Evolutionary conservation across 1,284 basidiomycete genomes (phyloP).

Genomic region (Malassezia furfur): DNA sequence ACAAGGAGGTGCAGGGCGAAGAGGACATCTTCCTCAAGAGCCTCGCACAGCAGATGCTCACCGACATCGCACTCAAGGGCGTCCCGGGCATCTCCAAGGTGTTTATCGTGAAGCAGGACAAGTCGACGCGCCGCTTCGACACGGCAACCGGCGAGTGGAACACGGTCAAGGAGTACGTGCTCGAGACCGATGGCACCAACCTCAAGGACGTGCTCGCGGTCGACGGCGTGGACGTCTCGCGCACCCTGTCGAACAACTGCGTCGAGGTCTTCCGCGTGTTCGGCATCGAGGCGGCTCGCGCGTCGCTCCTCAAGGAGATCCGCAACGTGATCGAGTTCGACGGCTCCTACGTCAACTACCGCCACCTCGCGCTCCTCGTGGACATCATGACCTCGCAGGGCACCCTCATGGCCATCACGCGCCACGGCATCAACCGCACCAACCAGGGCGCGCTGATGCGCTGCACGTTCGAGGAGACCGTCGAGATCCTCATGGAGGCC

Average conservation of each 20-base stretch:
- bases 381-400: conserved; percentile 98
- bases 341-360: conserved; percentile 98
- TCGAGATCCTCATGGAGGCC: conserved; percentile 97
- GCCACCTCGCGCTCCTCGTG: conserved; percentile 86
- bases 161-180: conserved; percentile 66
- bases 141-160: conserved; percentile 42
- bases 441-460: conserved; percentile 69
- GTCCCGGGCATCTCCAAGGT: conserved; percentile 83
- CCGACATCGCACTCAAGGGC: conserved; percentile 82
- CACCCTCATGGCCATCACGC: conserved; percentile 92
- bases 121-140: conserved; percentile 53
- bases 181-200: conserved; percentile 79
- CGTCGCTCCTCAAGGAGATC: conserved; percentile 83
- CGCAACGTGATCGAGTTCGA: conserved; percentile 85
- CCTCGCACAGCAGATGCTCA: conserved; percentile 89
- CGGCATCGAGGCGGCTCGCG: conserved; percentile 93
- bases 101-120: conserved; percentile 81
- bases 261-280: conserved; percentile 92
- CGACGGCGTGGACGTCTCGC: conserved; percentile 81
- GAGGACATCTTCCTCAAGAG: conserved; percentile 95
- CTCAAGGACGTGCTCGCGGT: conserved; percentile 65
- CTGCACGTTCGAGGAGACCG: conserved; percentile 98
- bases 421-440: conserved; percentile 96
- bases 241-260: conserved; percentile 94
- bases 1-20: conserved; percentile 85